Conservation (phyloP, 2,329 filamentous ascomycete species). For the Arthrobotrys megalospora region DNA sequence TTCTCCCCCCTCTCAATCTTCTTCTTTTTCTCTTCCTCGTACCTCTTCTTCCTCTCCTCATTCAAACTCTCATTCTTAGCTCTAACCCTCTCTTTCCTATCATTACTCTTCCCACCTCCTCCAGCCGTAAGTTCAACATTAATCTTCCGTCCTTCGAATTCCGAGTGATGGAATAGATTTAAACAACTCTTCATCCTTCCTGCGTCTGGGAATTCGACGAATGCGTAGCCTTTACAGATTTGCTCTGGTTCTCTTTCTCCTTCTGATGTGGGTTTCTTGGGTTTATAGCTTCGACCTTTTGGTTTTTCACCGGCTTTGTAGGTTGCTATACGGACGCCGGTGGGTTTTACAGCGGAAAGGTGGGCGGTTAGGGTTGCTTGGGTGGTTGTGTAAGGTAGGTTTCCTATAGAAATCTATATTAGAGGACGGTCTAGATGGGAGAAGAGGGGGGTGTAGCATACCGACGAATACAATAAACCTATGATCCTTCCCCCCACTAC, state of each 20-base stretch:
- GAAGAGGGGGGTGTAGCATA: conserved; percentile 66
- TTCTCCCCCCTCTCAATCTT: conserved; percentile 41
- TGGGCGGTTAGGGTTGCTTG: conserved; percentile 78
- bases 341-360: conserved; percentile 82
- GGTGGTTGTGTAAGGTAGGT: conserved; percentile 88
- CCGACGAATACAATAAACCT: conserved; percentile 66
- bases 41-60: conserved; percentile 70
- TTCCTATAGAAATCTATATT: conserved; percentile 72
- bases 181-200: conserved; percentile 93
- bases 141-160: conserved; percentile 81
- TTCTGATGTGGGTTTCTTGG: conserved; percentile 15
- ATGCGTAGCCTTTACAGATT: conserved; percentile 82
- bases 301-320: conserved; percentile 74
- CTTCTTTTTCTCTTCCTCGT: conserved; percentile 52
- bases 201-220: conserved; percentile 88
- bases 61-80: conserved; percentile 89
- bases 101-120: conserved; percentile 83
- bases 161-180: conserved; percentile 88
- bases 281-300: conserved; percentile 15
- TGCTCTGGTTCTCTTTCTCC: conserved; percentile 1
- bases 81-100: conserved; percentile 81
- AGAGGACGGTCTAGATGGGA: no score
- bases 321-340: conserved; percentile 79
- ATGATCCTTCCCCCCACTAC: not conserved
- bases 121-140: conserved; percentile 95